Evolutionary conservation across 129 eudicot genomes (phyloP), one percentile per base, ranked within the genome.

Genomic region (Deinandra increscens): DNA sequence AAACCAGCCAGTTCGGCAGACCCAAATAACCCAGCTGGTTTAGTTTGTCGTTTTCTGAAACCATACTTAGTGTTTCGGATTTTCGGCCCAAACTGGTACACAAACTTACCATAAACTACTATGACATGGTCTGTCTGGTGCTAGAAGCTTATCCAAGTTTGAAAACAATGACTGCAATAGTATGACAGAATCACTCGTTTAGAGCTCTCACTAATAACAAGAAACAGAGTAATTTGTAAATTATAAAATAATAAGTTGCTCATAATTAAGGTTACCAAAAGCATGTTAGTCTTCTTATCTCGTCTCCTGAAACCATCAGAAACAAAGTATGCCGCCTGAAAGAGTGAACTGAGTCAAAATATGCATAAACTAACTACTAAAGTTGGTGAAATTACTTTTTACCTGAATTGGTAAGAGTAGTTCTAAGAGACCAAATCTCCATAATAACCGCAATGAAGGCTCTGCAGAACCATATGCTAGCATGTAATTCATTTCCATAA

Each of bases 391-490:
- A 14, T 12, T 2, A 60, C 15, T 23, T 38, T 18, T 43, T 72
- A 87, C 97, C 90, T 90, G 97, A 81, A 90, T 65, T 33, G 97
- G 97, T 60, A 90, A 69, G 70, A 90, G 88, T 58, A 84, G 71
- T 34, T 86, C 95, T 36, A 90, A 64, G 48, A 90, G 87, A 71
- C 88, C 88, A 8, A 78, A 80, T 83, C 72, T 80, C 97, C 97
- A 90, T 79, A 90, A 79, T 65, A 87, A 76, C 58, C 97, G 82
- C 66, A 90, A 49, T 9, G 95, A 90, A 50, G 91, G 78, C 62
- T 90, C 95, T 9, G 95, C 97, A 46, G 95, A 86, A 65, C 97
- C 95, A 64, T 84, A 90, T 2, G 97, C 97, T 69, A 87, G 54
- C 97, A 90, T 87, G 86, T 86, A 86, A 80, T 90, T 90, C 76